Percentiles rank a stretch among this genome's conserved stretches.
These are phyloP conservation scores for Phytopythium ostracodes DNA, from an alignment of 352 stramenopile species.

Conservation along the genomic window DNA sequence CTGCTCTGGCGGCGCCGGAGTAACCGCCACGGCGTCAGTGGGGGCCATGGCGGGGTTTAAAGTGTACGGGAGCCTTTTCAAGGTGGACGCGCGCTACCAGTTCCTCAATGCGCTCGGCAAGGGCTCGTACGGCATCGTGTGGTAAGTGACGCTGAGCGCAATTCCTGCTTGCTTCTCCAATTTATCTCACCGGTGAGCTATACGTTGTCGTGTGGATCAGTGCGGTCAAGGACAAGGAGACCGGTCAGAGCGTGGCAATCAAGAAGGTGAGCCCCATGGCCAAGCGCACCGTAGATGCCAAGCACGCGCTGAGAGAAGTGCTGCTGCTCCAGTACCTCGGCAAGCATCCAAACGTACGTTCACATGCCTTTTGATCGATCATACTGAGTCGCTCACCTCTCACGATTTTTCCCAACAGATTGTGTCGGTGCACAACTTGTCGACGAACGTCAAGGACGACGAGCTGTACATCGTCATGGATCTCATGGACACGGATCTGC, in stretches of 20 bases:
- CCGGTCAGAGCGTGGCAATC: conserved; percentile 82
- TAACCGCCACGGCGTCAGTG: not conserved
- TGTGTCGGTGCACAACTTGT: conserved; percentile 77
- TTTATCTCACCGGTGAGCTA: not conserved
- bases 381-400: not conserved
- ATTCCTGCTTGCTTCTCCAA: not conserved
- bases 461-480: conserved; percentile 96
- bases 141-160: conserved; percentile 20
- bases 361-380: not conserved
- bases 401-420: conserved; percentile 35
- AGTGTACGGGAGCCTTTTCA: conserved; percentile 80
- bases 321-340: conserved; percentile 83
- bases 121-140: conserved; percentile 91
- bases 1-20: not conserved
- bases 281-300: conserved; percentile 73
- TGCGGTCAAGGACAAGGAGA: conserved; percentile 70
- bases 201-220: conserved; percentile 19
- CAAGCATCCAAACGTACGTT: conserved; percentile 77
- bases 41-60: conserved; percentile 39
- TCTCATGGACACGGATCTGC: conserved; percentile 93
- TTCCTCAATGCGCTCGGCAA: conserved; percentile 88
- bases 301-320: conserved; percentile 88
- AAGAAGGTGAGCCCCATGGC: conserved; percentile 91
- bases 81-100: conserved; percentile 79
- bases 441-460: conserved; percentile 85